Evolutionary conservation across 2,329 filamentous ascomycete genomes (phyloP).

Genomic region (Exophiala sp.): DNA sequence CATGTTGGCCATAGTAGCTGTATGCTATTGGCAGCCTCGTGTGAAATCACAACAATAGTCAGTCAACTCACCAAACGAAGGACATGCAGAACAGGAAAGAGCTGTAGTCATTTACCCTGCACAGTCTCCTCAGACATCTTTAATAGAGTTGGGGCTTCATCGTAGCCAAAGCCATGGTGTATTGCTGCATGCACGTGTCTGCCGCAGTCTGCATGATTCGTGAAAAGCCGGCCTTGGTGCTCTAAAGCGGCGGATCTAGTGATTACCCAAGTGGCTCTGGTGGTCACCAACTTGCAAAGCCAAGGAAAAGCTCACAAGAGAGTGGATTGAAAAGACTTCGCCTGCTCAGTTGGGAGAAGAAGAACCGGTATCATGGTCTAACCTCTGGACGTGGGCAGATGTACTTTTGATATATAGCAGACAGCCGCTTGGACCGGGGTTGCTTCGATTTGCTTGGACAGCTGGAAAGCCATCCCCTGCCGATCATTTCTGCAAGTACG

Average conservation of each 20-base stretch:
- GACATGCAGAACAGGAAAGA: constrained; percentile 3
- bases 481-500: too few relatives aligned
- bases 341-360: too few relatives aligned
- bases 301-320: background rate
- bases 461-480: too few relatives aligned
- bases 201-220: background rate
- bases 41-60: background rate
- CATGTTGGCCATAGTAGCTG: constrained; percentile 13
- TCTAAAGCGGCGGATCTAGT: background rate
- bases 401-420: too few relatives aligned
- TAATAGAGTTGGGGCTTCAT: background rate
- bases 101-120: constrained; percentile 5
- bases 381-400: too few relatives aligned
- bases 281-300: background rate
- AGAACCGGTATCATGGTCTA: too few relatives aligned
- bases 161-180: background rate
- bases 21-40: constrained; percentile 1
- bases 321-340: background rate
- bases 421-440: too few relatives aligned
- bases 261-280: background rate
- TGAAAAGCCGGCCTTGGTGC: background rate
- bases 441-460: too few relatives aligned
- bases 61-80: constrained; percentile 13
- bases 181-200: constrained; percentile 10
- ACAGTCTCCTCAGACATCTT: constrained; percentile 6